Percentiles rank a stretch among this genome's conserved stretches.
phyloP scores from a whole-genome alignment of 2,329 filamentous ascomycete genomes.

The Exophiala alcalophila region DNA sequence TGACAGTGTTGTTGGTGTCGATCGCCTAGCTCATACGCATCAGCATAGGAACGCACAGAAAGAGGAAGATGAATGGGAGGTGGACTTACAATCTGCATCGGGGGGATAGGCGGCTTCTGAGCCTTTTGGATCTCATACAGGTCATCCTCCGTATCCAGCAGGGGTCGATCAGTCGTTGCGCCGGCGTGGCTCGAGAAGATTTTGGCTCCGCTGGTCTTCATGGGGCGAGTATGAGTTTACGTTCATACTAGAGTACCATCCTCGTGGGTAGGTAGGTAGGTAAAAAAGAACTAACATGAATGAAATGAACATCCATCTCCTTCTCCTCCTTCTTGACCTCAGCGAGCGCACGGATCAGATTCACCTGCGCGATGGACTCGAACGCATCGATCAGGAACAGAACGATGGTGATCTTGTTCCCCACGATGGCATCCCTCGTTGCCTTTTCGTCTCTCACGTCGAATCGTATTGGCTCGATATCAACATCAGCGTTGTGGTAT shows the following conservation, averaged over 20 bases:
- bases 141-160: conserved; percentile 45
- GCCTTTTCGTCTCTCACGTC: conserved; percentile 39
- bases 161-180: conserved; percentile 39
- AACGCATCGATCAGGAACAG: conserved; percentile 48
- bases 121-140: conserved; percentile 46
- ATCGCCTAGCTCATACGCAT: no score
- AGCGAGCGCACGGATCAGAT: conserved; percentile 48
- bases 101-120: conserved; percentile 29
- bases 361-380: conserved; percentile 33
- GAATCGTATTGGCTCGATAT: conserved; percentile 43
- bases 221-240: no score
- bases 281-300: conserved; percentile 41
- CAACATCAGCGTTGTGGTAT: no score
- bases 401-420: conserved; percentile 48
- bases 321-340: conserved; percentile 42
- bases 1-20: conserved; percentile 43
- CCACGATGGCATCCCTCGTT: conserved; percentile 39
- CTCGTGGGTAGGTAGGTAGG: background rate
- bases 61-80: background rate
- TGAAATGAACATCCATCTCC: conserved; percentile 47
- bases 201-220: conserved; percentile 52
- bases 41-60: no score
- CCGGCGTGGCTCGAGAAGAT: conserved; percentile 50
- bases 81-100: conserved; percentile 33
- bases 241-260: background rate